Evolutionary conservation across 305 asterid species (phyloP).

Genomic region (Striga hermonthica): DNA sequence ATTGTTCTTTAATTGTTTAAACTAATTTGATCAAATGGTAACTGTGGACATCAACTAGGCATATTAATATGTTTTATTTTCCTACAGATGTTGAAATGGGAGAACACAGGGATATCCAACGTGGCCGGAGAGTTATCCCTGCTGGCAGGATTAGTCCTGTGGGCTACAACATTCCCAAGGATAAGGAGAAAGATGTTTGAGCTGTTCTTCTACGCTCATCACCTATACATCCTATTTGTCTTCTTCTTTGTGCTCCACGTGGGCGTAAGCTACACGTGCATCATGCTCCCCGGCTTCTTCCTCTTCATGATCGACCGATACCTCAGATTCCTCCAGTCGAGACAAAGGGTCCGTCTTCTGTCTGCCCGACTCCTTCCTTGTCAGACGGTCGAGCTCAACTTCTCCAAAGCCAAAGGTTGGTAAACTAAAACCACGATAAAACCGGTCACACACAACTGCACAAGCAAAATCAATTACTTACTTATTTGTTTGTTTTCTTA

Average conservation of each 20-base stretch:
- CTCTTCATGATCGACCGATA: slow-evolving; percentile 74
- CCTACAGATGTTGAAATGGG: slow-evolving; percentile 69
- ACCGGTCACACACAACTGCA: too few species aligned
- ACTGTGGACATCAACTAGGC: too few species aligned
- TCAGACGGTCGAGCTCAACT: slow-evolving; percentile 61
- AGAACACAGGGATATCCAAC: slow-evolving; percentile 48
- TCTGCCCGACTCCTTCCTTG: slow-evolving; percentile 66
- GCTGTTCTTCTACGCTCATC: slow-evolving; percentile 66
- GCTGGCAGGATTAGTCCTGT: slow-evolving; percentile 56
- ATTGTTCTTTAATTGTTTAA: too few species aligned
- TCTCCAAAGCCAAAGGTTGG: slow-evolving; percentile 59
- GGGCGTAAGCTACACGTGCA: slow-evolving; percentile 53
- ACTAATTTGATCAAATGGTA: too few species aligned
- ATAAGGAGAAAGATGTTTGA: slow-evolving; percentile 75
- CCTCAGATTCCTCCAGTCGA: slow-evolving; percentile 72
- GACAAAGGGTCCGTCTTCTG: slow-evolving; percentile 49
- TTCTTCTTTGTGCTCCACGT: slow-evolving; percentile 74
- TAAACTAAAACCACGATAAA: too few species aligned
- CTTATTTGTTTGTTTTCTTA: neutral
- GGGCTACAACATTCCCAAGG: slow-evolving; percentile 64
- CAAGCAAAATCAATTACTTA: too few species aligned
- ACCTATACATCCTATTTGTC: slow-evolving; percentile 59
- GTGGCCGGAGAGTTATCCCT: slow-evolving; percentile 75
- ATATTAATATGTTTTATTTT: too few species aligned
- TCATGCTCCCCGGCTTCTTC: slow-evolving; percentile 83